These are phyloP conservation scores for Myriosclerotinia scirpicola DNA, from an alignment of 2,329 filamentous ascomycete genomes.

Conservation along the genomic window DNA sequence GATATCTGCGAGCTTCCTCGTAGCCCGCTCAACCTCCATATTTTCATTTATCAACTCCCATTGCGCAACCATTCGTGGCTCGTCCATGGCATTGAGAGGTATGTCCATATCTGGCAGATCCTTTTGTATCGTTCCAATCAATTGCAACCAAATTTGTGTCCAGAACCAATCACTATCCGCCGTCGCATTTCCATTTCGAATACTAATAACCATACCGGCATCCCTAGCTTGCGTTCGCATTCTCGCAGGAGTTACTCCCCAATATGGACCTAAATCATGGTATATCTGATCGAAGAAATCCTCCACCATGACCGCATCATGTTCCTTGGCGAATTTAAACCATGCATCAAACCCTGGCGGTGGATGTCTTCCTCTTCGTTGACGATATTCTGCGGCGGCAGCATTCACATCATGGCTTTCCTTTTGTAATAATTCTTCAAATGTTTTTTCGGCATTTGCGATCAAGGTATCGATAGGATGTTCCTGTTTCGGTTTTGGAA, in stretches of 20 bases:
- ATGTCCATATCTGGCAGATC: conserved; percentile 65
- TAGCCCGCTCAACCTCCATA: conserved; percentile 49
- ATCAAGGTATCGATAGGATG: conserved; percentile 52
- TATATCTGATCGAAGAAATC: conserved; percentile 60
- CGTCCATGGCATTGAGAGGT: conserved; percentile 64
- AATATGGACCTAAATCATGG: conserved; percentile 52
- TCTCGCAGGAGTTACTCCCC: conserved; percentile 47
- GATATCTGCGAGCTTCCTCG: conserved; percentile 55
- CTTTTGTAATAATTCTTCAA: conserved; percentile 45
- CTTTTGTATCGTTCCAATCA: conserved; percentile 47
- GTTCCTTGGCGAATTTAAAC: conserved; percentile 54
- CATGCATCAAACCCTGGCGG: conserved; percentile 63
- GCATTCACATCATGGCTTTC: conserved; percentile 46
- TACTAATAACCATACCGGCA: conserved; percentile 61
- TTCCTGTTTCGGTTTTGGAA: conserved; percentile 4
- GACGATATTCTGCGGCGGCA: conserved; percentile 54
- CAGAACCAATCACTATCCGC: conserved; percentile 47
- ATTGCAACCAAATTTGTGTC: conserved; percentile 44
- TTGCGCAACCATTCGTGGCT: conserved; percentile 59
- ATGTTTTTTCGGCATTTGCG: conserved; percentile 43
- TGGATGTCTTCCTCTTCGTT: conserved; percentile 58
- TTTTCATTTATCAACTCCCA: conserved; percentile 55
- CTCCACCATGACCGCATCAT: conserved; percentile 56
- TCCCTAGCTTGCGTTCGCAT: conserved; percentile 52
- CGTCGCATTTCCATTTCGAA: conserved; percentile 54